Evolutionary conservation across 345 rosid genomes (phyloP).

Genomic region (Citrus glauca): DNA sequence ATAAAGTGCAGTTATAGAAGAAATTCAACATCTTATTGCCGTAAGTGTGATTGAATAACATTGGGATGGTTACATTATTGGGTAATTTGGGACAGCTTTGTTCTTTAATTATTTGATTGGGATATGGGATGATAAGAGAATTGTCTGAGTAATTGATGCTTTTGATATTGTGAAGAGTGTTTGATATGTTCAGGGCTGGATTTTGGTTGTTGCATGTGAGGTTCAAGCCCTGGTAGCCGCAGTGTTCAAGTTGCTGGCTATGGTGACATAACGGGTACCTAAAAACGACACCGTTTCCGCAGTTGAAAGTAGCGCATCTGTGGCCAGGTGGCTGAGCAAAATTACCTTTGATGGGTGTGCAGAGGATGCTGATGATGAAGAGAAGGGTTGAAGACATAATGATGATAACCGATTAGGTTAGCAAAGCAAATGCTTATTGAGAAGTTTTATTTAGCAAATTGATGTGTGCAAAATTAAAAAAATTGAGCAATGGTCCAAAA

Average conservation of each 20-base stretch:
- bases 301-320: conserved; percentile 17
- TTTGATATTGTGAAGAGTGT: not conserved
- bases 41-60: not conserved
- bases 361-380: not conserved
- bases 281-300: conserved; percentile 17
- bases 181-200: conserved; percentile 10
- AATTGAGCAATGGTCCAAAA: not conserved
- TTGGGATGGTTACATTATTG: not conserved
- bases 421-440: not conserved
- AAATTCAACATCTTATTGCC: conserved; percentile 16
- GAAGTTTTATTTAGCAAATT: not conserved
- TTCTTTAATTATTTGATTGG: not conserved
- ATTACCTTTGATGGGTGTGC: not conserved
- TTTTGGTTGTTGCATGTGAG: conserved; percentile 23
- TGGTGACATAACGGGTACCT: conserved; percentile 32
- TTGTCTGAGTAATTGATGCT: conserved; percentile 17
- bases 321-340: conserved; percentile 4
- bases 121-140: conserved; percentile 13
- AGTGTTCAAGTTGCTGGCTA: conserved; percentile 6
- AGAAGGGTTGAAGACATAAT: conserved; percentile 5
- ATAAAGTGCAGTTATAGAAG: conserved; percentile 23
- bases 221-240: conserved; percentile 32
- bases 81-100: conserved; percentile 14
- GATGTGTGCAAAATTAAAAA: not conserved
- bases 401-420: not conserved